A percentile compares a stretch with the other conserved stretches of the same genome.
These are phyloP conservation scores for Aspergillus viridinutans DNA, from an alignment of 2,329 filamentous ascomycete genomes.

Conservation along the genomic window DNA sequence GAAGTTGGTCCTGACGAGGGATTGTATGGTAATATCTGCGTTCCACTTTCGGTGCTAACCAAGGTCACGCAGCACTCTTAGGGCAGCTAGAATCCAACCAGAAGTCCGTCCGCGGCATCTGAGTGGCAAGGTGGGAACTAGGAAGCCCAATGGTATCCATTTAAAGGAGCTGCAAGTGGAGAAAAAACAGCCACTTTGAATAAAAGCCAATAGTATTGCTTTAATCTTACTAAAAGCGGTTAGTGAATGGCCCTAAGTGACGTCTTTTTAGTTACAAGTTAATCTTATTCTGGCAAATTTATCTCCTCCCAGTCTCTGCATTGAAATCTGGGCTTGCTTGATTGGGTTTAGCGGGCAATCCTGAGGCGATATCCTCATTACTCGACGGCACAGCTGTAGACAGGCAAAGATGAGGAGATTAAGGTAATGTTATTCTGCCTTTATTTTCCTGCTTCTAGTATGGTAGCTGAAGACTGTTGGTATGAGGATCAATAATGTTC, in stretches of 20 bases:
- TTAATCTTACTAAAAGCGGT: slow-evolving; percentile 6
- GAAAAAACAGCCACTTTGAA: slow-evolving; percentile 7
- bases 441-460: background rate
- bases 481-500: too few relatives aligned
- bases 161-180: slow-evolving; percentile 4
- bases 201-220: slow-evolving; percentile 6
- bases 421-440: background rate
- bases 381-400: background rate
- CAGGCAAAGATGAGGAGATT: background rate
- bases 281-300: slow-evolving; percentile 8
- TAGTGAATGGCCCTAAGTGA: slow-evolving; percentile 13
- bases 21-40: slow-evolving; percentile 1
- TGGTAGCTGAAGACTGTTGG: background rate
- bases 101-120: slow-evolving; percentile 10
- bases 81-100: slow-evolving; percentile 15
- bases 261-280: slow-evolving; percentile 8
- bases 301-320: slow-evolving; percentile 5
- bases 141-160: slow-evolving; percentile 11
- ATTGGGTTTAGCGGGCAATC: background rate
- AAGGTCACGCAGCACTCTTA: slow-evolving; percentile 21
- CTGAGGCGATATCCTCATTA: background rate
- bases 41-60: slow-evolving; percentile 11
- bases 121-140: slow-evolving; percentile 16
- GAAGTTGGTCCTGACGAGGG: background rate
- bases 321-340: slow-evolving; percentile 3